phyloP scores from a whole-genome alignment of 805 yeast species.

The Metschnikowia rubicola region DNA sequence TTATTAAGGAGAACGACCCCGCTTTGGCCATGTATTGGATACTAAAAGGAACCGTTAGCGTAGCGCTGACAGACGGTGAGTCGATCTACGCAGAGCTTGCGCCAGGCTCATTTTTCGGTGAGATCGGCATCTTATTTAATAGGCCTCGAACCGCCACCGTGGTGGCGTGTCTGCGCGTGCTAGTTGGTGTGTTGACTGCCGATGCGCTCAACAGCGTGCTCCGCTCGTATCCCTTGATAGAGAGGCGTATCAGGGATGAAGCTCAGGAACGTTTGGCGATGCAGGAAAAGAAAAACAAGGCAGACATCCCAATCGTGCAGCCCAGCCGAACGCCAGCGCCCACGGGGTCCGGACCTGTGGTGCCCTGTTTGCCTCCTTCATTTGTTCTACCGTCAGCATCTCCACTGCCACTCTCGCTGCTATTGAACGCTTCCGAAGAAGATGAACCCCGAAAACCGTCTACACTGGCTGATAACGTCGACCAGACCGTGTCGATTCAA shows the following conservation, averaged over 20 bases:
- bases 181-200: conserved; percentile 65
- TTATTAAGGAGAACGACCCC: conserved; percentile 68
- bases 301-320: conserved; percentile 33
- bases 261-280: conserved; percentile 74
- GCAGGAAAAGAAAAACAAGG: conserved; percentile 58
- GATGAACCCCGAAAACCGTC: background rate
- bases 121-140: conserved; percentile 71
- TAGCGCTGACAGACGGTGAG: conserved; percentile 75
- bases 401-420: conserved; percentile 21
- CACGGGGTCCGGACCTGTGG: conserved; percentile 5
- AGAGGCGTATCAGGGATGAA: conserved; percentile 68
- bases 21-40: conserved; percentile 80
- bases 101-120: conserved; percentile 74
- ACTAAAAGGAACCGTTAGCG: conserved; percentile 70
- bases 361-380: conserved; percentile 18
- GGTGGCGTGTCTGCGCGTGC: conserved; percentile 61
- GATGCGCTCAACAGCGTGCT: conserved; percentile 58
- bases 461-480: conserved; percentile 35
- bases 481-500: conserved; percentile 53
- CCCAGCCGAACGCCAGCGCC: conserved; percentile 16
- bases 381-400: conserved; percentile 10
- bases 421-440: conserved; percentile 10
- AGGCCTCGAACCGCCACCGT: conserved; percentile 80
- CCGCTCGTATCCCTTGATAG: conserved; percentile 61
- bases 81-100: conserved; percentile 66